These are phyloP conservation scores for Backusella luteola DNA, from an alignment of 192 early-diverging fungal species.

Conservation along the genomic window DNA sequence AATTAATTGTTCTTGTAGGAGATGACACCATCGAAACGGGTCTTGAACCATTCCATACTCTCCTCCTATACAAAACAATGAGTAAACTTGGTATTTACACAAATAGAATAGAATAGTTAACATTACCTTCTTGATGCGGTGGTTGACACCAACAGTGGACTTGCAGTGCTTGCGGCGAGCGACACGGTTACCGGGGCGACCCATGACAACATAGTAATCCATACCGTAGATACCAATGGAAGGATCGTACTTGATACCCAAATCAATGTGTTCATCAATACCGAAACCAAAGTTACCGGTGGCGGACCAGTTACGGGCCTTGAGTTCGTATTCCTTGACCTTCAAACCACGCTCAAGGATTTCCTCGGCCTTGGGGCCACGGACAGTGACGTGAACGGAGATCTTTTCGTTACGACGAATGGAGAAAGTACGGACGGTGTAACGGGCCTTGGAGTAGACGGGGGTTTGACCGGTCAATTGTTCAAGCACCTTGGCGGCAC, in stretches of 20 bases:
- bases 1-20: conserved; percentile 5
- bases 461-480: conserved; percentile 99
- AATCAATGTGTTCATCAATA: conserved; percentile 99
- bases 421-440: conserved; percentile 99
- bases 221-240: conserved; percentile 97
- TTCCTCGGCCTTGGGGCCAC: conserved; percentile 83
- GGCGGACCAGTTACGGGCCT: conserved; percentile 91
- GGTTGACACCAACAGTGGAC: conserved; percentile 82
- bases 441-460: conserved; percentile 99
- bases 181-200: conserved; percentile 95
- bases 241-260: conserved; percentile 99
- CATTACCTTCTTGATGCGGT: conserved; percentile 79
- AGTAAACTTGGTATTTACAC: not conserved
- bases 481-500: conserved; percentile 99
- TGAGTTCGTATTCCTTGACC: conserved; percentile 99
- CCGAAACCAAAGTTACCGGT: conserved; percentile 99
- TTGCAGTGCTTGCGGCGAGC: conserved; percentile 87
- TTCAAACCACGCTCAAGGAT: conserved; percentile 99
- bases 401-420: conserved; percentile 99
- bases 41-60: conserved; percentile 98
- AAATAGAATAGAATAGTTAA: not conserved
- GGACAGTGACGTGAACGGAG: conserved; percentile 97
- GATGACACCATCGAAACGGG: conserved; percentile 56
- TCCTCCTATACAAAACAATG: conserved; percentile 60
- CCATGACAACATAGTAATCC: conserved; percentile 99